Conservation (phyloP, 73 alveolate species). For the Paramecium biaurelia region DNA sequence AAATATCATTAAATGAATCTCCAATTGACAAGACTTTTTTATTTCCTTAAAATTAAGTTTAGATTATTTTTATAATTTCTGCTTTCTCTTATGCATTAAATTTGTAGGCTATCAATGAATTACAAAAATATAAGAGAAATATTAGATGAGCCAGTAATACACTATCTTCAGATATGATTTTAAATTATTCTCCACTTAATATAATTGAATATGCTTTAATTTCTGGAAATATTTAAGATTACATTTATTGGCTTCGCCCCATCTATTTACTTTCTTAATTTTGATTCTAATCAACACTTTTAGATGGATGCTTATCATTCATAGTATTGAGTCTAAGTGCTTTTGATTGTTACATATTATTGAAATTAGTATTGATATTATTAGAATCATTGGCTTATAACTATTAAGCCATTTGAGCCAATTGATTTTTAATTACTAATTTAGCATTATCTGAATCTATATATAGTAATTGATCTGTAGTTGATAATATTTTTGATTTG, state of each 20-base stretch:
- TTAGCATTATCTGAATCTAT: constrained; percentile 15
- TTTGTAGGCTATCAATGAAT: constrained; percentile 17
- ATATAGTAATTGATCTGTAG: background rate
- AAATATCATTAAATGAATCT: background rate
- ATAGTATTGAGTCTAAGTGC: background rate
- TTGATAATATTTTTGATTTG: background rate
- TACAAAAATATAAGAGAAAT: constrained; percentile 40
- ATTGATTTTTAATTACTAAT: background rate
- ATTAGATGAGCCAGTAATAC: constrained; percentile 17
- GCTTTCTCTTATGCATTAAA: constrained; percentile 35
- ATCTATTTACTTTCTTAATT: background rate
- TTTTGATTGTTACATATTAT: background rate
- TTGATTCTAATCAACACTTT: background rate
- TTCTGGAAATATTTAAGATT: background rate
- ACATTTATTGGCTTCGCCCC: background rate
- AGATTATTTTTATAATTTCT: background rate
- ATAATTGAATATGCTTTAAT: constrained; percentile 12
- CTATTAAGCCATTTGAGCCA: background rate
- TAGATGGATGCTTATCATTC: background rate
- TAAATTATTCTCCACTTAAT: constrained; percentile 45
- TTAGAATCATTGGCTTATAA: background rate
- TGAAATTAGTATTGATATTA: background rate
- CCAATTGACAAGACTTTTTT: constrained; percentile 45
- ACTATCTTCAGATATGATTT: background rate
- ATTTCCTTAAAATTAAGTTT: constrained; percentile 33